Percentiles rank a stretch among this genome's conserved stretches.
Conservation (phyloP, 2,329 filamentous ascomycete genomes). For the Xylariaceae sp. region DNA sequence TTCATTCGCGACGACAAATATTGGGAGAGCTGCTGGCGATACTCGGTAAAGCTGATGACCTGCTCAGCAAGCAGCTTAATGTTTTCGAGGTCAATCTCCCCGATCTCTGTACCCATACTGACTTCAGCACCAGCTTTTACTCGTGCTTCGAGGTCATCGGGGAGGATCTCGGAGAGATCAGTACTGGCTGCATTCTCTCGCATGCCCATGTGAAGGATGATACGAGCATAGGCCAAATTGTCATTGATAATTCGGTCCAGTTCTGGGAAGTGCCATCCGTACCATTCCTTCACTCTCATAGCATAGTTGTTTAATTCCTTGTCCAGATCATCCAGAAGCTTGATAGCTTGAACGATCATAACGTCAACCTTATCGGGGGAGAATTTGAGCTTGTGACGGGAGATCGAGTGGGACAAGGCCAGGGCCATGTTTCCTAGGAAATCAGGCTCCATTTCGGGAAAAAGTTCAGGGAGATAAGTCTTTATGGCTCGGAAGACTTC, state of each 20-base stretch:
- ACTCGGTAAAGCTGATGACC: slow-evolving; percentile 87
- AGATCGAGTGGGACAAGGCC: slow-evolving; percentile 94
- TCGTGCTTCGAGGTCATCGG: slow-evolving; percentile 88
- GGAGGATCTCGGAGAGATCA: slow-evolving; percentile 85
- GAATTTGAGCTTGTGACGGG: slow-evolving; percentile 97
- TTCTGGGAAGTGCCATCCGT: slow-evolving; percentile 99
- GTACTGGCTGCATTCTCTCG: slow-evolving; percentile 71
- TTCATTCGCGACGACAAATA: slow-evolving; percentile 94
- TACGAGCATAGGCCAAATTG: slow-evolving; percentile 87
- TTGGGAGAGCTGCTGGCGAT: slow-evolving; percentile 79
- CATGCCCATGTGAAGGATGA: slow-evolving; percentile 87
- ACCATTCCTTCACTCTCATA: slow-evolving; percentile 99
- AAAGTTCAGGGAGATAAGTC: slow-evolving; percentile 82
- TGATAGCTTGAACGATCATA: slow-evolving; percentile 98
- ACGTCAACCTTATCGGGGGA: slow-evolving; percentile 98
- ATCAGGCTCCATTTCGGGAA: slow-evolving; percentile 79
- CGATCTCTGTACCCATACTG: slow-evolving; percentile 98
- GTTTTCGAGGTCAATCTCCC: slow-evolving; percentile 85
- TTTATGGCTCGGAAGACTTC: slow-evolving; percentile 95
- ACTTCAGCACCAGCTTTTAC: slow-evolving; percentile 94
- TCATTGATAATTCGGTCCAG: slow-evolving; percentile 96
- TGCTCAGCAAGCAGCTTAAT: slow-evolving; percentile 89
- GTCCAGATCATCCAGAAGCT: slow-evolving; percentile 90
- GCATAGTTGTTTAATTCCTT: slow-evolving; percentile 99
- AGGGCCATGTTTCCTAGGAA: slow-evolving; percentile 93